Percentiles rank a stretch among this genome's conserved stretches.
These are phyloP conservation scores for Pseudevernia furfuracea DNA, from an alignment of 495 filamentous ascomycete species.

Conservation along the genomic window DNA sequence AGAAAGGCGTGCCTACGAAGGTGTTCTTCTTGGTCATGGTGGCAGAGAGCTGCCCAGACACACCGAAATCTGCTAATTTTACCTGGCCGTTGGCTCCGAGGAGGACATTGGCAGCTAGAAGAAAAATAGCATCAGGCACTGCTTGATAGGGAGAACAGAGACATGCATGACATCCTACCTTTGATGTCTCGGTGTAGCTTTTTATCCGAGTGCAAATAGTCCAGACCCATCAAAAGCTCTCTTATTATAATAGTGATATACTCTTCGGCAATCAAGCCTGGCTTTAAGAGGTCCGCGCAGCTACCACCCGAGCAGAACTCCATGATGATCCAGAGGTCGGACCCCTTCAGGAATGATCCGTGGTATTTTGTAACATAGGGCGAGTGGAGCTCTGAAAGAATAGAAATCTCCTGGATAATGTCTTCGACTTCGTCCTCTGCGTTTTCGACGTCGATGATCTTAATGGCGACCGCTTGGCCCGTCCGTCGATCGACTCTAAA, in stretches of 20 bases:
- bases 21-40: conserved; percentile 99
- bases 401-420: conserved; percentile 96
- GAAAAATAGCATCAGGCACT: neutral
- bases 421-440: conserved; percentile 98
- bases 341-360: conserved; percentile 90
- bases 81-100: conserved; percentile 85
- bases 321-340: conserved; percentile 96
- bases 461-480: conserved; percentile 84
- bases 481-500: conserved; percentile 73
- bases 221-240: conserved; percentile 81
- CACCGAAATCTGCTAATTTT: conserved; percentile 95
- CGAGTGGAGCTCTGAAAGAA: conserved; percentile 87
- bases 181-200: conserved; percentile 98
- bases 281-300: conserved; percentile 85
- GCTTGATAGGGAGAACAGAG: neutral
- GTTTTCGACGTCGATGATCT: conserved; percentile 95
- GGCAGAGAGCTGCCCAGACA: conserved; percentile 91
- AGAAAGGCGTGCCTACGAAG: conserved; percentile 96
- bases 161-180: conserved; percentile 44
- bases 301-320: conserved; percentile 91
- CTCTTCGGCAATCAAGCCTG: conserved; percentile 82
- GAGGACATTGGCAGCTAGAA: conserved; percentile 77
- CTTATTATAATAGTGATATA: conserved; percentile 91
- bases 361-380: conserved; percentile 95
- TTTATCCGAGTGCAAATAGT: conserved; percentile 89